phyloP scores from a whole-genome alignment of 768 basidiomycete species.

The Xerocomellus dryophilus region DNA sequence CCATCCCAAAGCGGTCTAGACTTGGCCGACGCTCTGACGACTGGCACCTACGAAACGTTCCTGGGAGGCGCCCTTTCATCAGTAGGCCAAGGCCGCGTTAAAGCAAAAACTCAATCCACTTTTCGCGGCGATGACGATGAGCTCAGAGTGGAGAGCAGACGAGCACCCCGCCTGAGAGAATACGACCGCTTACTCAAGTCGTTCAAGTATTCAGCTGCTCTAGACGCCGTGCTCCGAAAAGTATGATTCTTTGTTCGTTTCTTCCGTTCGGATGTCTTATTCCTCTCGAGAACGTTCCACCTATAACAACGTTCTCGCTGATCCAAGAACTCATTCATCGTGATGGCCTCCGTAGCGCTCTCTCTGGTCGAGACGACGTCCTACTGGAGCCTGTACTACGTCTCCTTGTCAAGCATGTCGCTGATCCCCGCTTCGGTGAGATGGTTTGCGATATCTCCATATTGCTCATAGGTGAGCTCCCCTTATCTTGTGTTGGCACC shows the following conservation, averaged over 20 bases:
- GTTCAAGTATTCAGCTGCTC: conserved; percentile 92
- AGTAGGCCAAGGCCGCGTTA: conserved; percentile 55
- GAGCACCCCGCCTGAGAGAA: conserved; percentile 69
- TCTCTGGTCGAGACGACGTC: conserved; percentile 90
- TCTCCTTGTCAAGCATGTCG: conserved; percentile 77
- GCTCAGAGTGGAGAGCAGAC: conserved; percentile 69
- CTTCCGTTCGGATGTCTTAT: neutral
- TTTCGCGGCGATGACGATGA: conserved; percentile 67
- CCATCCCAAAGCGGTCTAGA: conserved; percentile 49
- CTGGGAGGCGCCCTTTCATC: conserved; percentile 50
- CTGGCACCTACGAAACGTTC: conserved; percentile 68
- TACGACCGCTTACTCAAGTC: conserved; percentile 88
- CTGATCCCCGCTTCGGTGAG: conserved; percentile 91
- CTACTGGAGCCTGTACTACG: conserved; percentile 88
- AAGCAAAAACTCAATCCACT: conserved; percentile 46
- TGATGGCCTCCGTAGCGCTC: conserved; percentile 81
- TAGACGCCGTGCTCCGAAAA: conserved; percentile 88
- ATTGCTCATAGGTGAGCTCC: conserved; percentile 74
- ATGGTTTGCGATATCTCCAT: conserved; percentile 77
- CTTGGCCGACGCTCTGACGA: conserved; percentile 40
- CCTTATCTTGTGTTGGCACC: neutral
- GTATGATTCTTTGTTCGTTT: conserved; percentile 36
- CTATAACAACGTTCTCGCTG: conserved; percentile 82
- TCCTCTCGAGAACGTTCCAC: conserved; percentile 66
- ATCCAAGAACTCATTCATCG: conserved; percentile 91